Evolutionary conservation across 1,284 basidiomycete species (phyloP).

Genomic region (Ceratobasidium sp.): DNA sequence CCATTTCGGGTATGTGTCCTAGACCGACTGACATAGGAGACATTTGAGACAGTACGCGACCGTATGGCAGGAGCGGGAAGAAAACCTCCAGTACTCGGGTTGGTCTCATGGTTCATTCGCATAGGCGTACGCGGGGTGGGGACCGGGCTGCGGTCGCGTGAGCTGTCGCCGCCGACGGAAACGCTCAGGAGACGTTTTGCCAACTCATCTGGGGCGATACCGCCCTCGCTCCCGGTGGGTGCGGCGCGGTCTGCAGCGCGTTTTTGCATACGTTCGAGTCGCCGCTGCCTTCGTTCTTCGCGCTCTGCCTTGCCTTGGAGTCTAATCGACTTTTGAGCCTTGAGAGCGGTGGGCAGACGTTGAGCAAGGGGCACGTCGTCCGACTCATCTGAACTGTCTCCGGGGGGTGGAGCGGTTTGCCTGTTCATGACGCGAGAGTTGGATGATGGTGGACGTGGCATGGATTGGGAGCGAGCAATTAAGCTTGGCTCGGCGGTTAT

Average conservation of each 20-base stretch:
- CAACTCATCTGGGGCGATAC: conserved; percentile 42
- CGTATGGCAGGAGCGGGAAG: neutral
- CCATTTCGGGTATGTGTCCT: conserved; percentile 28
- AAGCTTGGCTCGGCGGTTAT: neutral
- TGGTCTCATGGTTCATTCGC: neutral
- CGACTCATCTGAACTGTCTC: conserved; percentile 27
- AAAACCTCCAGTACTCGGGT: neutral
- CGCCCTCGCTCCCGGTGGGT: conserved; percentile 27
- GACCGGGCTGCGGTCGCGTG: conserved; percentile 20
- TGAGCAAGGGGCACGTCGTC: conserved; percentile 79
- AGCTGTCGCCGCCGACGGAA: conserved; percentile 10
- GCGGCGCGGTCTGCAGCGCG: conserved; percentile 8
- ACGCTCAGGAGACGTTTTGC: conserved; percentile 40
- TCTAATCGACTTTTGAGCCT: conserved; percentile 76
- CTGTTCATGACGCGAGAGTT: conserved; percentile 1
- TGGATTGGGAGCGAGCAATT: conserved; percentile 12
- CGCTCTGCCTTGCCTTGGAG: conserved; percentile 56
- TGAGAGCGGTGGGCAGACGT: conserved; percentile 74
- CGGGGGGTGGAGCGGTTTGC: conserved; percentile 7
- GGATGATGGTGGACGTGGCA: conserved; percentile 18
- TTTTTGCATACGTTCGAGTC: conserved; percentile 17
- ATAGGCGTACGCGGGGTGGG: conserved; percentile 25
- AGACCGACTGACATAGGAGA: conserved; percentile 26
- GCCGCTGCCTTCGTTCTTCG: conserved; percentile 22
- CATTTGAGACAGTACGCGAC: conserved; percentile 31